Base-by-base conservation (phyloP, 495 filamentous ascomycete species). In the Podospora pseudopauciseta region DNA sequence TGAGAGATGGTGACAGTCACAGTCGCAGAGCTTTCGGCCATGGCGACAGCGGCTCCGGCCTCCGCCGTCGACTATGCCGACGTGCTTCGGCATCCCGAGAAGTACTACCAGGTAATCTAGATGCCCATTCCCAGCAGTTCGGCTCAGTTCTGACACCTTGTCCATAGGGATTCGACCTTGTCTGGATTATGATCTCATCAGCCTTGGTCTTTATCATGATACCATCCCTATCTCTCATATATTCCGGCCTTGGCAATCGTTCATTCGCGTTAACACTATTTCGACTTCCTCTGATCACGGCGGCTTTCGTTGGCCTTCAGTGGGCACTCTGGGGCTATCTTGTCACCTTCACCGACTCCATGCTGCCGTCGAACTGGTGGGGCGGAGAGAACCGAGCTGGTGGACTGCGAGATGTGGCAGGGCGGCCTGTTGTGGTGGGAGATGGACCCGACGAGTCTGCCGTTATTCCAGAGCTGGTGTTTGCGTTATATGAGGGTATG, bases 161-260 rank as follows among this genome's bases (percentile, higher is more conserved):
- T 49, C 3, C 18, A 13, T 23, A 68, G 61, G 66, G 60, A 63
- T 39, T 61, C 11, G 69, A 71, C 32, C 56, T 71, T 26, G 62
- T 71, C 32, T 71, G 69, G 69, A 58, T 71, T 58, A 68, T 68
- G 65, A 58, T 68, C 1, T 20, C 69, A 9, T 71, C 69, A 1
- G 69, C 69, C 2, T 18, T 68, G 7, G 69, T 71, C 13, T 71
- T 71, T 26, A 27, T 71, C 62, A 71, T 71, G 69, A 64, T 71
- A 30, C 69, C 69, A 0, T 20, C 69, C 27, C 57, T 71, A 7
- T 71, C 69, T 1, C 66, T 71, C 62, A 71, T 71, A 16, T 71
- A 71, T 28, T 57, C 69, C 3, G 69, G 62, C n/a, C 65, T 71
- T 6, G 65, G 69, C 56, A 71, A 71, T 19, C 61, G 69, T 16